Evolutionary conservation across 768 basidiomycete genomes (phyloP).

Genomic region (Suillus cothurnatus): DNA sequence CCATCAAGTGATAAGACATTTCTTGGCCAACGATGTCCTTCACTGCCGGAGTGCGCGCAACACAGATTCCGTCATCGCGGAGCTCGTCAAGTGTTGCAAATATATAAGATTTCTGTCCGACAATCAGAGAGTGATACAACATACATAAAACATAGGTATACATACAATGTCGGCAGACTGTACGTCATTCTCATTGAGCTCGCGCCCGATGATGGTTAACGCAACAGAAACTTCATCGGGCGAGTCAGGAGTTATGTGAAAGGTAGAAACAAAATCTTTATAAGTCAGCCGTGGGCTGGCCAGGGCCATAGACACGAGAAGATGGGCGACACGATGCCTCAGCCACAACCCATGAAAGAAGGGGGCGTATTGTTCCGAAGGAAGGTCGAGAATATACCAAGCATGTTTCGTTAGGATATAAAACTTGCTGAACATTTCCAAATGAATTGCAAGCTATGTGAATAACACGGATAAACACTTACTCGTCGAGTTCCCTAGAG

Average conservation of each 20-base stretch:
- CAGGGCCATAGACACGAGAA: conserved; percentile 43
- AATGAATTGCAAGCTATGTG: not conserved
- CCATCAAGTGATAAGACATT: conserved; percentile 24
- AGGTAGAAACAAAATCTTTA: conserved; percentile 38
- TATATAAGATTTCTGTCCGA: conserved; percentile 47
- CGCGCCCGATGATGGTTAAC: conserved; percentile 44
- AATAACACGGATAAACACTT: conserved; percentile 15
- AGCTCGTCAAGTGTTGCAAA: conserved; percentile 41
- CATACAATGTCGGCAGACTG: conserved; percentile 49
- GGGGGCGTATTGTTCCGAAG: conserved; percentile 46
- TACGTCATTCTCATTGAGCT: conserved; percentile 44
- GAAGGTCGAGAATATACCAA: conserved; percentile 69
- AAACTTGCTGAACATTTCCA: conserved; percentile 49
- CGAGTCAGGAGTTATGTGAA: conserved; percentile 34
- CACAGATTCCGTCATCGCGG: conserved; percentile 33
- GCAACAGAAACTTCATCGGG: conserved; percentile 35
- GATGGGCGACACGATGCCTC: conserved; percentile 51
- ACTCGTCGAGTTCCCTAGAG: conserved; percentile 47
- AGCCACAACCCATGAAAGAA: conserved; percentile 52
- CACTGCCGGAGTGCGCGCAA: conserved; percentile 45
- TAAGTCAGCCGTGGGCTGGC: conserved; percentile 39
- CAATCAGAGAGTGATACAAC: not conserved
- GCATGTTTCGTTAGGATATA: conserved; percentile 63
- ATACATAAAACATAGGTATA: conserved; percentile 14
- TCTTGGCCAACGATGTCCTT: conserved; percentile 33